A percentile compares a stretch with the other conserved stretches of the same genome.
Evolutionary conservation across 2,329 filamentous ascomycete species (phyloP).

Genomic region (Penicillium psychrosexuale): DNA sequence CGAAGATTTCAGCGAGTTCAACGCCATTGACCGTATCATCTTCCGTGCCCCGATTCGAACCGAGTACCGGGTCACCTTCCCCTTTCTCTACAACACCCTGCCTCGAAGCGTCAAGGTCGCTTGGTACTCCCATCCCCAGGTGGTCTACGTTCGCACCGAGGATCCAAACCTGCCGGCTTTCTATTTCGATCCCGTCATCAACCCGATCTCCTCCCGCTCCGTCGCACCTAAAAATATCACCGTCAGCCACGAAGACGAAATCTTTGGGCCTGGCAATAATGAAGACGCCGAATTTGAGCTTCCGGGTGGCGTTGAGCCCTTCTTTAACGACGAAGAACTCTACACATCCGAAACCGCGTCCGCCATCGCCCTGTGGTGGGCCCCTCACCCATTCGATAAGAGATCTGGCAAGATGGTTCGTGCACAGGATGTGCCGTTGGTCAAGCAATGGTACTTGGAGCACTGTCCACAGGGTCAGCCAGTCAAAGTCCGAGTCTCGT

Average conservation of each 20-base stretch:
- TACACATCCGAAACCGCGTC: conserved; percentile 86
- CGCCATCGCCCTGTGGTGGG: conserved; percentile 96
- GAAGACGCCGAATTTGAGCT: conserved; percentile 85
- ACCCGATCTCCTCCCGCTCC: conserved; percentile 92
- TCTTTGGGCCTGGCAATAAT: conserved; percentile 79
- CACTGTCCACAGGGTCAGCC: conserved; percentile 88
- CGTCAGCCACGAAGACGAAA: conserved; percentile 84
- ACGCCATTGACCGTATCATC: conserved; percentile 98
- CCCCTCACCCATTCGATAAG: conserved; percentile 91
- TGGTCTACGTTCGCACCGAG: conserved; percentile 84
- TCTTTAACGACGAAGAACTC: conserved; percentile 83
- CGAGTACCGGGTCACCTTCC: conserved; percentile 91
- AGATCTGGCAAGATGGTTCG: conserved; percentile 94
- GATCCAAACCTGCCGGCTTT: conserved; percentile 89
- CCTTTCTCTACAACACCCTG: conserved; percentile 92
- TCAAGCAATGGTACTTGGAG: conserved; percentile 98
- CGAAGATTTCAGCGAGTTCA: conserved; percentile 99
- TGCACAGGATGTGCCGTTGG: conserved; percentile 90
- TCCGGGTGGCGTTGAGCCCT: conserved; percentile 76
- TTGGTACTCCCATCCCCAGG: conserved; percentile 91
- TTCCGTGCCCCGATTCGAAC: conserved; percentile 93
- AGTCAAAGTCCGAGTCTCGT: conserved; percentile 95
- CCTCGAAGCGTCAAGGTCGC: conserved; percentile 89
- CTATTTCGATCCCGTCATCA: conserved; percentile 97
- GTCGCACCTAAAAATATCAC: conserved; percentile 94